These are phyloP conservation scores for Trypanosoma lewisi DNA, from an alignment of 208 protist genomes.

Conservation along the genomic window DNA sequence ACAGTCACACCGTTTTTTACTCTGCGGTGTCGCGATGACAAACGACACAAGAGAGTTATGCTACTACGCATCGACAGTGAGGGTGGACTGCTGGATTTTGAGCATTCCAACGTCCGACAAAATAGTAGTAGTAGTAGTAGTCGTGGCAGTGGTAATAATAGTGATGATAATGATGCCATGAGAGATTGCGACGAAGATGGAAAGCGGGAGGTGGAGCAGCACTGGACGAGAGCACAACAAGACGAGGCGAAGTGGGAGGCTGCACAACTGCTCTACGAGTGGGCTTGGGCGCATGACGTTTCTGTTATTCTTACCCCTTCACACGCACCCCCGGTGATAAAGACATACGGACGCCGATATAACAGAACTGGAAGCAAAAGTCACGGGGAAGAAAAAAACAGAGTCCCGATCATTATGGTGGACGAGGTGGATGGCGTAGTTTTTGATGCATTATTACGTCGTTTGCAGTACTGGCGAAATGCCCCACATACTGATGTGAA, in stretches of 20 bases:
- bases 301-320: constrained; percentile 53
- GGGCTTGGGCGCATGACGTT: constrained; percentile 36
- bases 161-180: background rate
- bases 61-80: constrained; percentile 56
- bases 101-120: constrained; percentile 32
- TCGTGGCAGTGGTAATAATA: too few relatives aligned
- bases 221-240: constrained; percentile 17
- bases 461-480: constrained; percentile 11
- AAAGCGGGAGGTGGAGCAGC: constrained; percentile 2
- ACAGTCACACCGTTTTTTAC: constrained; percentile 15
- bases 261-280: constrained; percentile 42
- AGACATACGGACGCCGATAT: constrained; percentile 35
- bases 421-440: constrained; percentile 18
- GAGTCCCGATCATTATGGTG: constrained; percentile 16
- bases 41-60: constrained; percentile 28
- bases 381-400: background rate
- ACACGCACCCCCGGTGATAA: constrained; percentile 39
- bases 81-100: constrained; percentile 44
- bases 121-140: too few relatives aligned
- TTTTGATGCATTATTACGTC: constrained; percentile 23
- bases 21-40: background rate
- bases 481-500: background rate
- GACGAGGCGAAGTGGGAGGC: constrained; percentile 28
- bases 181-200: constrained; percentile 9
- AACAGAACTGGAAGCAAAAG: background rate